Conservation (phyloP, 306 rosid species). For the Spatholobus suberectus region DNA sequence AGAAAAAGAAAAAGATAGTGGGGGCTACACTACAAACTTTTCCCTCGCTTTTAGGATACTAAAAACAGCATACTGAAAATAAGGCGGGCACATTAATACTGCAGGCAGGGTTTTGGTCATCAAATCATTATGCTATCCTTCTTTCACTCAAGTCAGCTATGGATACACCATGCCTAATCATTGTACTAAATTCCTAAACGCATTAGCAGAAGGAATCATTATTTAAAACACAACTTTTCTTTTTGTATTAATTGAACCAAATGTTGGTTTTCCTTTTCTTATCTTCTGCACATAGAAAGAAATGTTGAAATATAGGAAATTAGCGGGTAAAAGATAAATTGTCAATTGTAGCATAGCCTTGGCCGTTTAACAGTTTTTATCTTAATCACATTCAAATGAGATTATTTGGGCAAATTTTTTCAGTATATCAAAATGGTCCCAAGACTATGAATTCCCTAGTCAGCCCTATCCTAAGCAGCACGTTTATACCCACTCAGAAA, state of each 20-base stretch:
- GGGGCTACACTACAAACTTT: conserved; percentile 23
- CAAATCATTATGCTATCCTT: conserved; percentile 35
- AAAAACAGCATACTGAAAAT: conserved; percentile 40
- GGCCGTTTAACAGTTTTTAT: neutral
- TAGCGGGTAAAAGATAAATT: neutral
- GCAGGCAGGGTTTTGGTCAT: conserved; percentile 32
- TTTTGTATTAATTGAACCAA: conserved; percentile 7
- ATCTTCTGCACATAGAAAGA: neutral
- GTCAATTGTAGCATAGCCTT: neutral
- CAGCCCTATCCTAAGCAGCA: conserved; percentile 27
- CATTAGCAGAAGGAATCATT: conserved; percentile 38
- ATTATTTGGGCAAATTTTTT: neutral
- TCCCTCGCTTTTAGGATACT: conserved; percentile 24
- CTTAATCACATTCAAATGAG: conserved; percentile 5
- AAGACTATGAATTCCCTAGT: neutral
- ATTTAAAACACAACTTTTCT: neutral
- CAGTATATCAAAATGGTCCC: conserved; percentile 29
- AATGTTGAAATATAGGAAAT: neutral
- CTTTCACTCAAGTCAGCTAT: conserved; percentile 37
- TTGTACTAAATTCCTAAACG: conserved; percentile 12
- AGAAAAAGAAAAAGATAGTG: conserved; percentile 44
- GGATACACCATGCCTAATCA: conserved; percentile 43
- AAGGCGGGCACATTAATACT: conserved; percentile 41
- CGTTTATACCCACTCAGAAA: conserved; percentile 28
- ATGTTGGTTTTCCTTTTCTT: neutral